These are phyloP conservation scores for Fraxinus ornus DNA, from an alignment of 305 asterid species.

Conservation along the genomic window DNA sequence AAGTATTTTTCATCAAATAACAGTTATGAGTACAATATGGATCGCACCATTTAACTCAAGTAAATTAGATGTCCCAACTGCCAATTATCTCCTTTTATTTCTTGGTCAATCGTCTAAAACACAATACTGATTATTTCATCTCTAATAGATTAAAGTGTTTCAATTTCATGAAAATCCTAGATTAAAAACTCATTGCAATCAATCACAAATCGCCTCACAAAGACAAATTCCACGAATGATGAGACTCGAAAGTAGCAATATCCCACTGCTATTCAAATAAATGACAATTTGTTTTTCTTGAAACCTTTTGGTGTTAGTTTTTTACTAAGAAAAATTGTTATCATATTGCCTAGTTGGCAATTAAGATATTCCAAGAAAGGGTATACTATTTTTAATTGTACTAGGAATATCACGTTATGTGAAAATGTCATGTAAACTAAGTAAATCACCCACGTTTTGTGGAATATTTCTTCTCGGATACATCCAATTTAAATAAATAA, in stretches of 20 bases:
- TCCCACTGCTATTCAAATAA: background rate
- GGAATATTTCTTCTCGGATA: background rate
- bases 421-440: background rate
- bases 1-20: too few species aligned
- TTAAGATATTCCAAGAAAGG: background rate
- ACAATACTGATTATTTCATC: background rate
- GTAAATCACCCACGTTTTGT: background rate
- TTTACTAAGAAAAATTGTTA: background rate
- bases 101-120: background rate
- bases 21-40: background rate
- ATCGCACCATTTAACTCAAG: background rate
- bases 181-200: background rate
- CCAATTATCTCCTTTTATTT: background rate
- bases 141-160: background rate
- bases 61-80: background rate
- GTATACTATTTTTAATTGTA: background rate
- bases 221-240: background rate
- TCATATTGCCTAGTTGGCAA: background rate
- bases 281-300: background rate
- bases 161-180: background rate
- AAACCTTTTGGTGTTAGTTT: background rate
- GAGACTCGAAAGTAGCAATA: background rate
- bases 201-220: background rate
- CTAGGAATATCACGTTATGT: background rate
- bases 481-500: too few species aligned